phyloP scores from a whole-genome alignment of 2,329 filamentous ascomycete species.

The Tolypocladium tropicale region DNA sequence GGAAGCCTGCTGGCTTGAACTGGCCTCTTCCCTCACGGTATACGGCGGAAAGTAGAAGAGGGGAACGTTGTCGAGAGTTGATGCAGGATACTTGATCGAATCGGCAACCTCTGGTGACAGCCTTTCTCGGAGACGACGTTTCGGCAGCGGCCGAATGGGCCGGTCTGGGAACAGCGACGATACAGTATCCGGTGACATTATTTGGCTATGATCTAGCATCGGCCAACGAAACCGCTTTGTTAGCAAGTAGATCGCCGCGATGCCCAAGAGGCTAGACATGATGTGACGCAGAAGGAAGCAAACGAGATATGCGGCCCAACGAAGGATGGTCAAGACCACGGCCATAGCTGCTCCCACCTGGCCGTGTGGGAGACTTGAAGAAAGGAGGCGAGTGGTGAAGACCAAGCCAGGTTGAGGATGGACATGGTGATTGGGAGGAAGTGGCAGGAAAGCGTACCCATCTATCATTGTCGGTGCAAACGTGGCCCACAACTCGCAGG shows the following conservation, averaged over 20 bases:
- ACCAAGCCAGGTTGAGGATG: background rate
- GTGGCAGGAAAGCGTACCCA: slow-evolving; percentile 27
- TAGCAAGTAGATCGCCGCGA: slow-evolving; percentile 15
- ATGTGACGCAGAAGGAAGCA: slow-evolving; percentile 3
- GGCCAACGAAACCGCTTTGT: slow-evolving; percentile 10
- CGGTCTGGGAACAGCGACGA: slow-evolving; percentile 80
- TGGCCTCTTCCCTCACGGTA: slow-evolving; percentile 36
- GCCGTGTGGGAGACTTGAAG: background rate
- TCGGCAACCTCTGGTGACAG: slow-evolving; percentile 77
- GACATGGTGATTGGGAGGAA: slow-evolving; percentile 18
- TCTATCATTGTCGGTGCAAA: slow-evolving; percentile 24
- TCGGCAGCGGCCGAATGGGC: slow-evolving; percentile 86
- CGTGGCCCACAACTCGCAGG: slow-evolving; percentile 7
- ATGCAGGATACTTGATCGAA: slow-evolving; percentile 71
- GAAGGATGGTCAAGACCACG: background rate
- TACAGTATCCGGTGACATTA: slow-evolving; percentile 62
- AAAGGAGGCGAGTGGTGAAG: slow-evolving; percentile 3
- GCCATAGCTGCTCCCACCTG: background rate
- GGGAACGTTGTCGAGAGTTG: slow-evolving; percentile 58
- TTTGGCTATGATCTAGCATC: slow-evolving; percentile 32
- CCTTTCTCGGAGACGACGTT: slow-evolving; percentile 76
- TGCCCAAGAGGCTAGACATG: slow-evolving; percentile 6
- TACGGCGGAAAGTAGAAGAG: slow-evolving; percentile 57
- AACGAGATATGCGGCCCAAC: slow-evolving; percentile 1
- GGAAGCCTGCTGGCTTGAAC: slow-evolving; percentile 7